These are phyloP conservation scores for Blepharisma undulans DNA, from an alignment of 169 alveolate species.

Conservation along the genomic window DNA sequence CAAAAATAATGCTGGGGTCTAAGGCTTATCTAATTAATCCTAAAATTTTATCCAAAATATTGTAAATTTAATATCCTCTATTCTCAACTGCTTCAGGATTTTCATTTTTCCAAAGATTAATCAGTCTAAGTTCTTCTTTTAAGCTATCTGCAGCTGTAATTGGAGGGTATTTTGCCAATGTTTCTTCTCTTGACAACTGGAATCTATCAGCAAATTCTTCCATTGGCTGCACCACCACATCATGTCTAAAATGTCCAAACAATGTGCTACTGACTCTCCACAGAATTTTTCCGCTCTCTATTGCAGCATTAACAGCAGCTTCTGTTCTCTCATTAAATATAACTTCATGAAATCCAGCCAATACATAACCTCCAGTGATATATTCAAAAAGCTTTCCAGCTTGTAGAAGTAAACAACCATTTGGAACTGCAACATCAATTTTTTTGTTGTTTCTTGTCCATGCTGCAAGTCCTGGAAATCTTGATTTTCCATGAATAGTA, in stretches of 20 bases:
- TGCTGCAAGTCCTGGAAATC: conserved; percentile 78
- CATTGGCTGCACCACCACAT: conserved; percentile 67
- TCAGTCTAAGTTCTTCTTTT: conserved; percentile 34
- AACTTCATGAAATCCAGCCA: conserved; percentile 84
- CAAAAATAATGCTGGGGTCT: no score
- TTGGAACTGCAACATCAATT: conserved; percentile 74
- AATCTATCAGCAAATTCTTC: conserved; percentile 47
- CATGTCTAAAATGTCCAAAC: conserved; percentile 70
- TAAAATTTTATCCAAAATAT: background rate
- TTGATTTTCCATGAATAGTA: conserved; percentile 82
- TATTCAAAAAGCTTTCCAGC: conserved; percentile 79
- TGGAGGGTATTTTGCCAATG: conserved; percentile 13
- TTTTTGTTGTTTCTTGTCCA: conserved; percentile 75
- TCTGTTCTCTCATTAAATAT: conserved; percentile 68
- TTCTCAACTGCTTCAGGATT: background rate
- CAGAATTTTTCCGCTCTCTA: conserved; percentile 40
- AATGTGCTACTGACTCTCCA: conserved; percentile 83
- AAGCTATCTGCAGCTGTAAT: conserved; percentile 9
- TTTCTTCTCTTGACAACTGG: background rate
- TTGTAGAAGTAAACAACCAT: conserved; percentile 74
- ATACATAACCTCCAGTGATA: conserved; percentile 80
- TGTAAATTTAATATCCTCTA: background rate
- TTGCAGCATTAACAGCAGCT: conserved; percentile 51
- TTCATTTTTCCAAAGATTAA: conserved; percentile 16
- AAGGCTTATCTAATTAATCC: no score